Evolutionary conservation across 176 grass and related monocot species (phyloP).

Genomic region (Pontederia paniculata): DNA sequence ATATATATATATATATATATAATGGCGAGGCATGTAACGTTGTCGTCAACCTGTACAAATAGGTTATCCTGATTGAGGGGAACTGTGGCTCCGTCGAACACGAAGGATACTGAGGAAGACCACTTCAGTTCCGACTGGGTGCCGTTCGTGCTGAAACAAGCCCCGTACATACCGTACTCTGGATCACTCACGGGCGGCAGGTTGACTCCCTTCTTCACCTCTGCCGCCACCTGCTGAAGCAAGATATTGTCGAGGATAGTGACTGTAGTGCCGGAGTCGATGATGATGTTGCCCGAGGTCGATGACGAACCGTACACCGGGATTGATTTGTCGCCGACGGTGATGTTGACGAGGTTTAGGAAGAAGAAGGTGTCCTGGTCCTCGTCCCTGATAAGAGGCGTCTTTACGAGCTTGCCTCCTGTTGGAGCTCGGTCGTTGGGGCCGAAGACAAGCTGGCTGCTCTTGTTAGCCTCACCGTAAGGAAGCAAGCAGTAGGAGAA

Average conservation of each 20-base stretch:
- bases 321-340: background rate
- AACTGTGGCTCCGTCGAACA: background rate
- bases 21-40: constrained; percentile 1
- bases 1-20: too few relatives aligned
- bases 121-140: too few relatives aligned
- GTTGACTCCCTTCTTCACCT: background rate
- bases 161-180: background rate
- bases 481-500: constrained; percentile 21
- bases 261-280: constrained; percentile 15
- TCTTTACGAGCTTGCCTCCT: background rate
- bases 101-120: background rate
- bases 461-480: rapidly evolving
- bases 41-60: background rate
- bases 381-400: background rate
- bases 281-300: background rate
- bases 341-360: background rate
- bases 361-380: background rate
- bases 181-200: background rate
- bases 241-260: background rate
- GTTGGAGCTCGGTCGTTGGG: too few relatives aligned
- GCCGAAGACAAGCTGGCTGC: constrained; percentile 4
- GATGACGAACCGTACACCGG: background rate
- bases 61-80: background rate
- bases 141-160: background rate
- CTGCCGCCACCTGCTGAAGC: background rate